phyloP scores from a whole-genome alignment of 345 rosid species.

The Arabis alpina region DNA sequence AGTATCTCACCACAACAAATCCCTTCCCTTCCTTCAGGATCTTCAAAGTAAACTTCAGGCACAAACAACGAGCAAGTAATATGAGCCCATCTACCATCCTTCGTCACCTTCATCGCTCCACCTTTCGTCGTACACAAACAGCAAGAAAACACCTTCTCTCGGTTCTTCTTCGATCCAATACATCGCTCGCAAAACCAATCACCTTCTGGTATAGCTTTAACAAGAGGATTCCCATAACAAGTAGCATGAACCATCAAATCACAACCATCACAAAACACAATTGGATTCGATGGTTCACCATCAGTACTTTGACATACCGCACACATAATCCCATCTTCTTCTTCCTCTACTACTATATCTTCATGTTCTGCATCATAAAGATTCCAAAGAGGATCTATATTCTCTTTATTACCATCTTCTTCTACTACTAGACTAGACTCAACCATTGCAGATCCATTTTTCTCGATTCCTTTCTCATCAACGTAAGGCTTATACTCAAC shows the following conservation, averaged over 20 bases:
- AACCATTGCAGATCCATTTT: not conserved
- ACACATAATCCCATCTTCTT: slow-evolving; percentile 86
- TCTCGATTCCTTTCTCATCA: slow-evolving; percentile 35
- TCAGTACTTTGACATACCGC: slow-evolving; percentile 89
- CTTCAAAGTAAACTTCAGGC: slow-evolving; percentile 87
- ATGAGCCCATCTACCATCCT: slow-evolving; percentile 76
- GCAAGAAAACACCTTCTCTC: slow-evolving; percentile 45
- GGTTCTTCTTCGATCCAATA: slow-evolving; percentile 30
- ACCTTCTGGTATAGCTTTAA: slow-evolving; percentile 71
- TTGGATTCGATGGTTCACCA: slow-evolving; percentile 88
- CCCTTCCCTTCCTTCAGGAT: slow-evolving; percentile 84
- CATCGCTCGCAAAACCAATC: slow-evolving; percentile 84
- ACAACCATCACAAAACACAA: slow-evolving; percentile 96
- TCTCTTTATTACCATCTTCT: slow-evolving; percentile 33
- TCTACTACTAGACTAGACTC: slow-evolving; percentile 38
- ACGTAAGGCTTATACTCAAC: slow-evolving; percentile 55
- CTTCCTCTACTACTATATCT: slow-evolving; percentile 28
- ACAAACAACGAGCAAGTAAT: slow-evolving; percentile 76
- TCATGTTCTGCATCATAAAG: not conserved
- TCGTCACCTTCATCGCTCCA: slow-evolving; percentile 71
- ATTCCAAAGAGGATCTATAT: slow-evolving; percentile 33
- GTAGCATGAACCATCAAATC: slow-evolving; percentile 90
- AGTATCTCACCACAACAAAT: slow-evolving; percentile 68
- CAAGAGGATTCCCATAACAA: slow-evolving; percentile 84
- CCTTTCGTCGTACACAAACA: slow-evolving; percentile 63